phyloP scores from a whole-genome alignment of 2,329 filamentous ascomycete species.

The Beauveria bassiana region DNA sequence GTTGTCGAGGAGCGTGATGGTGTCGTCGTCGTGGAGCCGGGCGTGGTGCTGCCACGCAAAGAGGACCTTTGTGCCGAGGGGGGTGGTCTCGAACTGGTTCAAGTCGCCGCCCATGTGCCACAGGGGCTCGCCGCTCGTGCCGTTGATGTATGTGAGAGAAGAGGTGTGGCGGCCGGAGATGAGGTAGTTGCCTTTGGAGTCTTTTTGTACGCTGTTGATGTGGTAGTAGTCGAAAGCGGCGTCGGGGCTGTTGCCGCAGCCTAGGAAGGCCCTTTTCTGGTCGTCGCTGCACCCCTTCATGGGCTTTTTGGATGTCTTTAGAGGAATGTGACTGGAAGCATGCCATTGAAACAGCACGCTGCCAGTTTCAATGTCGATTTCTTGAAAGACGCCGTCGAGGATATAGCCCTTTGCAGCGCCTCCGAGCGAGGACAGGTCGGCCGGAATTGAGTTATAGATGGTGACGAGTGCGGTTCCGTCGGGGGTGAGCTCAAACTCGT shows the following conservation, averaged over 20 bases:
- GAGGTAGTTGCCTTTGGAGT: slow-evolving; percentile 39
- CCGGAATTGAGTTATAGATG: slow-evolving; percentile 26
- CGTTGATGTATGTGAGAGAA: slow-evolving; percentile 37
- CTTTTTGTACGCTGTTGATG: slow-evolving; percentile 47
- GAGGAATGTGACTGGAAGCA: slow-evolving; percentile 18
- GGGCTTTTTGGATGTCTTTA: slow-evolving; percentile 2
- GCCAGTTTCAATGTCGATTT: slow-evolving; percentile 40
- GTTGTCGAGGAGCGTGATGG: slow-evolving; percentile 47
- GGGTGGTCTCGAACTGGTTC: slow-evolving; percentile 27
- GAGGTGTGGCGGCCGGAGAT: slow-evolving; percentile 41
- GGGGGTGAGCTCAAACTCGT: slow-evolving; percentile 29
- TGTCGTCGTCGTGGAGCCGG: slow-evolving; percentile 32
- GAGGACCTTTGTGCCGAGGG: slow-evolving; percentile 22
- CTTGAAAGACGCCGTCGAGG: slow-evolving; percentile 24
- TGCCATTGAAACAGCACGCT: slow-evolving; percentile 38
- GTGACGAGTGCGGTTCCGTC: slow-evolving; percentile 30
- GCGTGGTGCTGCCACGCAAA: slow-evolving; percentile 46
- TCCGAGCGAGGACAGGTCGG: slow-evolving; percentile 26
- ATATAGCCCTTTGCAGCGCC: slow-evolving; percentile 17
- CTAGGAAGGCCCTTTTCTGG: slow-evolving; percentile 7
- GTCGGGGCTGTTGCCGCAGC: slow-evolving; percentile 17
- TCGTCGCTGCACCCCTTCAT: slow-evolving; percentile 11
- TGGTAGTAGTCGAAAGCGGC: slow-evolving; percentile 46
- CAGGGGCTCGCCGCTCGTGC: slow-evolving; percentile 36
- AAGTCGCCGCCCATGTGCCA: slow-evolving; percentile 43